Conservation (phyloP, 257 asterid species). For the Fraxinus pennsylvanica region DNA sequence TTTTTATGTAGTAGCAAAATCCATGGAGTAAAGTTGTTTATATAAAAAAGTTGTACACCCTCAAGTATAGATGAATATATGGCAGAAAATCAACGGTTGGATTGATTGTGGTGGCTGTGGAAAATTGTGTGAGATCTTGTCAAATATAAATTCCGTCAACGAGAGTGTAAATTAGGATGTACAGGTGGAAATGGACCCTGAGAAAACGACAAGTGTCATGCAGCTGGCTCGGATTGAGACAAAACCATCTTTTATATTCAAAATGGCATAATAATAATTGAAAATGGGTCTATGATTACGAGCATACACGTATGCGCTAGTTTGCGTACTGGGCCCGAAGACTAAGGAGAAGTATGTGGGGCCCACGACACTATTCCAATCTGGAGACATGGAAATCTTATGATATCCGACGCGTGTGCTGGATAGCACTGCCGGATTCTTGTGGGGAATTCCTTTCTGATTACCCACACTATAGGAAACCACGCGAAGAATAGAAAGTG, state of each 20-base stretch:
- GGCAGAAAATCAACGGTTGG: too few relatives aligned
- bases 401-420: conserved; percentile 35
- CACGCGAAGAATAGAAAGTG: too few relatives aligned
- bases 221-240: not conserved
- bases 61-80: too few relatives aligned
- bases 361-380: conserved; percentile 16
- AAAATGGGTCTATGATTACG: not conserved
- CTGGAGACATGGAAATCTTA: conserved; percentile 15
- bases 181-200: not conserved
- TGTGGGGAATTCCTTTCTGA: not conserved
- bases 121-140: too few relatives aligned
- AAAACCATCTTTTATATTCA: not conserved
- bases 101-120: too few relatives aligned
- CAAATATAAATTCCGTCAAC: too few relatives aligned
- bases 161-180: too few relatives aligned
- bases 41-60: too few relatives aligned
- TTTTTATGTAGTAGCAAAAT: too few relatives aligned
- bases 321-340: not conserved
- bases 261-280: not conserved
- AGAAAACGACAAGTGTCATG: not conserved
- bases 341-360: not conserved
- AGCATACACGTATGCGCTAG: not conserved
- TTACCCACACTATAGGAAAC: not conserved
- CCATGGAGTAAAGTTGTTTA: too few relatives aligned
- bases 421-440: conserved; percentile 28